Evolutionary conservation across 1,284 basidiomycete species (phyloP).

Genomic region (Cutaneotrichosporon cyanovorans): DNA sequence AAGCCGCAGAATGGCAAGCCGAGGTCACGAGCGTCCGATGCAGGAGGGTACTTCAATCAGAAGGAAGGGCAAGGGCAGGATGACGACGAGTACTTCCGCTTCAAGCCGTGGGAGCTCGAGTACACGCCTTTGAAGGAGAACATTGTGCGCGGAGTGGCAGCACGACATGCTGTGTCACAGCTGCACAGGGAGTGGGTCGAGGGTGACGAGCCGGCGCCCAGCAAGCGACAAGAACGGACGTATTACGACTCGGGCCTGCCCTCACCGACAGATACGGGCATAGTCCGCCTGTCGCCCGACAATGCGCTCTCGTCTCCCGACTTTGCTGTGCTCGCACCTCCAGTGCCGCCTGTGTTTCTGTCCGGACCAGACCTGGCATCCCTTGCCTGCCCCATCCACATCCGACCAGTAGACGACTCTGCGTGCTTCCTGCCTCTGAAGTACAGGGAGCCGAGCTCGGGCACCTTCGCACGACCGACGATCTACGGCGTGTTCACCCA

Average conservation of each 20-base stretch:
- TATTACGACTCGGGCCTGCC: slow-evolving; percentile 36
- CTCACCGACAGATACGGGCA: slow-evolving; percentile 39
- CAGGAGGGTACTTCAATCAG: not conserved
- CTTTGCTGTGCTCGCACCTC: slow-evolving; percentile 47
- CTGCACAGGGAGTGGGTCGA: slow-evolving; percentile 41
- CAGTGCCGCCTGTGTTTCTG: slow-evolving; percentile 41
- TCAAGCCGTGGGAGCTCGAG: slow-evolving; percentile 41
- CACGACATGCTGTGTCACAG: slow-evolving; percentile 25
- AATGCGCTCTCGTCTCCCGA: slow-evolving; percentile 38
- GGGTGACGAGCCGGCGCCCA: slow-evolving; percentile 19
- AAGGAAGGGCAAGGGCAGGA: slow-evolving; percentile 10
- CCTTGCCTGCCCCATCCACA: slow-evolving; percentile 19
- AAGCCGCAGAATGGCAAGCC: slow-evolving; percentile 8
- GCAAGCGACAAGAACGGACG: not conserved
- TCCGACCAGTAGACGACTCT: slow-evolving; percentile 30
- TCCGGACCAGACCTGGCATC: slow-evolving; percentile 25
- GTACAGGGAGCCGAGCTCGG: slow-evolving; percentile 29
- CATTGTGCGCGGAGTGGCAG: slow-evolving; percentile 29
- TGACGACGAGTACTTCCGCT: slow-evolving; percentile 36
- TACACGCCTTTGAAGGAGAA: slow-evolving; percentile 41
- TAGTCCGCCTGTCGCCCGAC: slow-evolving; percentile 31
- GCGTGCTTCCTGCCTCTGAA: slow-evolving; percentile 35
- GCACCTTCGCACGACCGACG: slow-evolving; percentile 36
- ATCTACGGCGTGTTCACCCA: slow-evolving; percentile 41
- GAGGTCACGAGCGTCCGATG: slow-evolving; percentile 3